Evolutionary conservation across 352 stramenopile genomes (phyloP).

Genomic region (Globisporangium parvum): DNA sequence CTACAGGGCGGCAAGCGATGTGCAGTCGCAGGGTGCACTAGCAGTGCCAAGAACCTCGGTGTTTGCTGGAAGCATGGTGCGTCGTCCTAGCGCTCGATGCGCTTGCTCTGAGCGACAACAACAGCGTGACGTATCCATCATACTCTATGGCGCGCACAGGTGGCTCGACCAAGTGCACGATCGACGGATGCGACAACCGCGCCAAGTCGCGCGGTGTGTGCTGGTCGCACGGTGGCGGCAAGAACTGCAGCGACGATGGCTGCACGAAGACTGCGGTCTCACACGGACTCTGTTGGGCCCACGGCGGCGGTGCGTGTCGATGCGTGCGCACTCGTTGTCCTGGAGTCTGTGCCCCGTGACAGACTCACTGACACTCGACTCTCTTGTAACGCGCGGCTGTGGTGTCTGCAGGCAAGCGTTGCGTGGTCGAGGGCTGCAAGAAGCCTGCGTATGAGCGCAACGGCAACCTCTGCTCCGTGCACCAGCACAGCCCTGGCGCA

Average conservation of each 20-base stretch:
- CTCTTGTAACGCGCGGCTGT: not conserved
- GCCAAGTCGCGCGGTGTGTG: constrained; percentile 75
- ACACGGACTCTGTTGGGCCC: constrained; percentile 75
- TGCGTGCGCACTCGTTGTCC: not conserved
- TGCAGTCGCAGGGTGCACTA: constrained; percentile 52
- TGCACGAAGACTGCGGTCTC: constrained; percentile 74
- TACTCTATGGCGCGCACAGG: constrained; percentile 17
- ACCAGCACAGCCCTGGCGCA: constrained; percentile 15
- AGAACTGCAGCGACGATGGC: constrained; percentile 51
- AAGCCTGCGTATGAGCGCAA: constrained; percentile 47
- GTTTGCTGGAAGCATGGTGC: constrained; percentile 75
- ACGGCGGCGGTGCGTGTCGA: constrained; percentile 51
- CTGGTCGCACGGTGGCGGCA: constrained; percentile 74
- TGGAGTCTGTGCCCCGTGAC: not conserved
- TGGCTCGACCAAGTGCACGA: constrained; percentile 64
- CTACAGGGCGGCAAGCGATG: constrained; percentile 64
- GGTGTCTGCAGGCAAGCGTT: constrained; percentile 36
- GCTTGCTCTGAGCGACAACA: not conserved
- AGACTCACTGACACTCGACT: not conserved
- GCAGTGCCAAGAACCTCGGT: constrained; percentile 69
- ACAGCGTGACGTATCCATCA: not conserved
- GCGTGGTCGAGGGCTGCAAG: constrained; percentile 33
- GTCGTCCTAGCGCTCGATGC: constrained; percentile 1
- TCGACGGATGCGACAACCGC: constrained; percentile 56
- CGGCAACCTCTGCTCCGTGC: constrained; percentile 33